Evolutionary conservation across 2,329 filamentous ascomycete genomes (phyloP).

Genomic region (Colletotrichum sidae): DNA sequence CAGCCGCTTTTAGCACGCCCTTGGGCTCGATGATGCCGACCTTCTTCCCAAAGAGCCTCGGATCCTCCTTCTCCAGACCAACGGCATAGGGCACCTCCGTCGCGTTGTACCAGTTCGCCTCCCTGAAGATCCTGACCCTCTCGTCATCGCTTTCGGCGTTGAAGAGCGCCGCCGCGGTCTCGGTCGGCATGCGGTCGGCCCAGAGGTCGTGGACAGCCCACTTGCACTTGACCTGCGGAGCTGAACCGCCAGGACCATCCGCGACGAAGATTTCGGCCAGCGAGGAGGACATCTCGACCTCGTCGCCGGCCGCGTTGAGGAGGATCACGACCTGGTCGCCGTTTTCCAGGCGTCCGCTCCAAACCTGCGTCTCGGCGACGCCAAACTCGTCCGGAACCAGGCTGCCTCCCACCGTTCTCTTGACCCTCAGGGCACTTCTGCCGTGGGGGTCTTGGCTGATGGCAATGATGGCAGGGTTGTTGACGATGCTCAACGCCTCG

Average conservation of each 20-base stretch:
- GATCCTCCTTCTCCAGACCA: slow-evolving; percentile 38
- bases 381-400: slow-evolving; percentile 43
- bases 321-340: slow-evolving; percentile 38
- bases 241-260: slow-evolving; percentile 40
- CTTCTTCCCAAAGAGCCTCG: slow-evolving; percentile 40
- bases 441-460: slow-evolving; percentile 51
- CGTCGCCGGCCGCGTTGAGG: slow-evolving; percentile 37
- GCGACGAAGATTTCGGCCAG: slow-evolving; percentile 40
- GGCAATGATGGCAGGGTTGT: slow-evolving; percentile 42
- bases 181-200: slow-evolving; percentile 38
- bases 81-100: slow-evolving; percentile 38
- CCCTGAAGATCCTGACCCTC: slow-evolving; percentile 21
- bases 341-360: slow-evolving; percentile 42
- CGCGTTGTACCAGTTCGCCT: slow-evolving; percentile 39
- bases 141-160: slow-evolving; percentile 23
- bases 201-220: slow-evolving; percentile 41
- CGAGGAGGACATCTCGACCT: slow-evolving; percentile 32
- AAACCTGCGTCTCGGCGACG: slow-evolving; percentile 45
- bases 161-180: slow-evolving; percentile 34
- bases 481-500: slow-evolving; percentile 38
- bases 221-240: slow-evolving; percentile 37
- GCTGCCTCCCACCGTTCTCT: slow-evolving; percentile 49
- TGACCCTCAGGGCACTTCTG: slow-evolving; percentile 42
- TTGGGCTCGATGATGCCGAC: slow-evolving; percentile 36
- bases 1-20: slow-evolving; percentile 31